These are phyloP conservation scores for Sphenostylis stenocarpa DNA, from an alignment of 306 rosid genomes.

Conservation along the genomic window DNA sequence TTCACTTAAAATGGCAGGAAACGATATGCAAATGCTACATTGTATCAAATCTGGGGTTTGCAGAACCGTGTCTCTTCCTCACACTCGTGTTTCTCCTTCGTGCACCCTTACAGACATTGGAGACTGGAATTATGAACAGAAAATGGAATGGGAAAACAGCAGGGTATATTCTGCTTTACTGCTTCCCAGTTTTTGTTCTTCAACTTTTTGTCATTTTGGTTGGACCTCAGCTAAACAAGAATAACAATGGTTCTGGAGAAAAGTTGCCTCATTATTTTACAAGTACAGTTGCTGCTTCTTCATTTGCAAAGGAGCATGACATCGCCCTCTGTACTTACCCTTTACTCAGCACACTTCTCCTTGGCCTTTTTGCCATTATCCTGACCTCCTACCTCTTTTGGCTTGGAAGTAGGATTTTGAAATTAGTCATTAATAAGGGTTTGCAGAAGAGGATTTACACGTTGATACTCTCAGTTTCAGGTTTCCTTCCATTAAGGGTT, in stretches of 20 bases:
- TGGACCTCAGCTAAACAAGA: slow-evolving; percentile 58
- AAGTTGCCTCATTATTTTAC: slow-evolving; percentile 69
- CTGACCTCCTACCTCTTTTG: slow-evolving; percentile 84
- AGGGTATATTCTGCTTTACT: slow-evolving; percentile 68
- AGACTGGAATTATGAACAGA: slow-evolving; percentile 72
- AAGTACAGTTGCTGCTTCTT: slow-evolving; percentile 42
- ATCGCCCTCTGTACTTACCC: slow-evolving; percentile 91
- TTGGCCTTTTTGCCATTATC: slow-evolving; percentile 77
- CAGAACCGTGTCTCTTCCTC: slow-evolving; percentile 97
- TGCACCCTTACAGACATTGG: slow-evolving; percentile 76
- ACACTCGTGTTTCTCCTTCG: slow-evolving; percentile 89
- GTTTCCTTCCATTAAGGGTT: slow-evolving; percentile 92
- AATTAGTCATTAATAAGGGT: slow-evolving; percentile 89
- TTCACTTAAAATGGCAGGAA: slow-evolving; percentile 79
- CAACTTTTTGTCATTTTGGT: slow-evolving; percentile 73
- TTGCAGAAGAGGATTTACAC: slow-evolving; percentile 95
- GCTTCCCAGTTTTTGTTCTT: slow-evolving; percentile 77
- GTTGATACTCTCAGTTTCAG: slow-evolving; percentile 76
- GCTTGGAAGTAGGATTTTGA: slow-evolving; percentile 93
- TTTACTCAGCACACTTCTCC: slow-evolving; percentile 75
- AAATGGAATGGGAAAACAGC: slow-evolving; percentile 79
- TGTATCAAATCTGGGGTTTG: slow-evolving; percentile 91
- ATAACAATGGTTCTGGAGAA: slow-evolving; percentile 30
- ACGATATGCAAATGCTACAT: slow-evolving; percentile 90
- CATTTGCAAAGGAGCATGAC: slow-evolving; percentile 36